Evolutionary conservation across 331 rosid species (phyloP), one percentile per base, ranked within the genome.

Genomic region (Quercus lobata): DNA sequence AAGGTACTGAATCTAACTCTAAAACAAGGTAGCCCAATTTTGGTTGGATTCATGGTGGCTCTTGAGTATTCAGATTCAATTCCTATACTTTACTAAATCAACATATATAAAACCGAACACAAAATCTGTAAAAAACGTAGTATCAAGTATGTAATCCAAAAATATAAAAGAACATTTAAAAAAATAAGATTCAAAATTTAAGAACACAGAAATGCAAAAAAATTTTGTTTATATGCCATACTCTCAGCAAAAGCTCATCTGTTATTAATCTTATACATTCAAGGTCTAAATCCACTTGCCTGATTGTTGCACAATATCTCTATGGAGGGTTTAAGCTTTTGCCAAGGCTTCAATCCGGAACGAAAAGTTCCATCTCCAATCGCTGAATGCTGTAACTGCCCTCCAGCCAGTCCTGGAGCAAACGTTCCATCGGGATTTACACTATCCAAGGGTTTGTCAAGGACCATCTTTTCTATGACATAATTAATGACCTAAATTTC

Each of bases 221-320:
- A 9, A n/a, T 14, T 4, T 35, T 15, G 17, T 68, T n/a, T 6
- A 19, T 34, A 68, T 15, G 53, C 72, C 72, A 68, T 27, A 68
- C 19, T n/a, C 72, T 68, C 16, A 68, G 37, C 27, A 37, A 68
- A 68, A 35, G 53, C 11, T 68, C 34, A 65, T 35, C 27, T 35
- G 34, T 60, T 11, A 14, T 49, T 17, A 16, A 18, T 18, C 24
- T 11, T 49, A 3, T 46, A 52, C 41, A 44, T 30, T 17, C 68
- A 79, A 74, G 24, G 76, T 66, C 76, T 72, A 80, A 58, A 75
- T 54, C 58, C 44, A 83, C 94, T 89, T 87, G 89, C 98, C 97
- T 94, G 99, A 78, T 91, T 96, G 89, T 89, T 93, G 85, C 99
- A 93, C 83, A 96, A 72, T 82, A 96, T 90, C 89, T 96, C 99